These are phyloP conservation scores for Entomophthora muscae DNA, from an alignment of 371 early-diverging fungal species.

Conservation along the genomic window DNA sequence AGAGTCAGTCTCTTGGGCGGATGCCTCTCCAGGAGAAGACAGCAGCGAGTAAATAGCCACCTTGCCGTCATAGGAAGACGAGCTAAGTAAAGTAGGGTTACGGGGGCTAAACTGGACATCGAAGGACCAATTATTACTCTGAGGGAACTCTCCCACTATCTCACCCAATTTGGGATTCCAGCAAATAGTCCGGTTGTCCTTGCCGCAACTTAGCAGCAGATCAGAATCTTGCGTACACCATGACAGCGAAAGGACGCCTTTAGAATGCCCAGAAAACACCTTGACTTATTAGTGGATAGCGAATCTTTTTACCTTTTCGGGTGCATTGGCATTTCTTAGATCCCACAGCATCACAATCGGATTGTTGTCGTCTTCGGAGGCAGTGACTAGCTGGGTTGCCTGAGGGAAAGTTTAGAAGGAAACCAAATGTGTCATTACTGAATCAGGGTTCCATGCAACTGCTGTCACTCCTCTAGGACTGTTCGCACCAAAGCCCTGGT, in stretches of 20 bases:
- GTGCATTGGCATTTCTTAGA: constrained; percentile 79
- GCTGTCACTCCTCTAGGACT: constrained; percentile 51
- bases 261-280: constrained; percentile 54
- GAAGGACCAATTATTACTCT: constrained; percentile 71
- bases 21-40: constrained; percentile 20
- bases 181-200: constrained; percentile 82
- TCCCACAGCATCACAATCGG: constrained; percentile 86
- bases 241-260: constrained; percentile 69
- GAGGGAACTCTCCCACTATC: constrained; percentile 56
- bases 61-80: constrained; percentile 77
- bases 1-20: constrained; percentile 18
- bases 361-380: constrained; percentile 73
- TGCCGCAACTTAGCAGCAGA: constrained; percentile 70
- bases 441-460: constrained; percentile 87
- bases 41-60: constrained; percentile 74
- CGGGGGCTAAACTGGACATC: constrained; percentile 84
- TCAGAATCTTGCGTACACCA: constrained; percentile 90
- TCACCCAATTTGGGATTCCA: constrained; percentile 67
- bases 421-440: constrained; percentile 22
- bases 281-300: constrained; percentile 12
- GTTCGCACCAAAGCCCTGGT: constrained; percentile 12
- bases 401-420: constrained; percentile 13
- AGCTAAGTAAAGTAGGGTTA: constrained; percentile 74
- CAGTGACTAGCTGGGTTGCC: constrained; percentile 86
- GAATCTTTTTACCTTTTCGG: constrained; percentile 38